Conservation (phyloP, 2,329 filamentous ascomycete genomes). For the Cladosporium sp. region DNA sequence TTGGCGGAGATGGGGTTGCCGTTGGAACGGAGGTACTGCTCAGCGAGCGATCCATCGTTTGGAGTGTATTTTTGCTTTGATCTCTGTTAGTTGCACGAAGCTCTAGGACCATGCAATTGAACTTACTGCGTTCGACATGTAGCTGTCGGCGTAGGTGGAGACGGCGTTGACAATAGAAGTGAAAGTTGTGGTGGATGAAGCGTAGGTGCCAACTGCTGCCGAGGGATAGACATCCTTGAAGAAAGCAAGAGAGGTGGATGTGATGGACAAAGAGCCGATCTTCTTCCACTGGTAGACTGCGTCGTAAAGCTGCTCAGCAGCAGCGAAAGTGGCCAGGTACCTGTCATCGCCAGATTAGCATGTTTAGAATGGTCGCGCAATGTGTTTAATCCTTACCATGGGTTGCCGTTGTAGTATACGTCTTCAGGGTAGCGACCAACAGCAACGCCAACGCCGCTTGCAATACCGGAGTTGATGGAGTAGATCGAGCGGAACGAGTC, state of each 20-base stretch:
- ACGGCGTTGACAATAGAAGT: conserved; percentile 58
- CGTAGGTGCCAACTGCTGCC: conserved; percentile 63
- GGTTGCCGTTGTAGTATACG: conserved; percentile 73
- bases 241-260: conserved; percentile 65
- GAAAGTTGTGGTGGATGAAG: conserved; percentile 43
- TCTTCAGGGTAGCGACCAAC: conserved; percentile 55
- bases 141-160: conserved; percentile 62
- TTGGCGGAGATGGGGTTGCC: conserved; percentile 60
- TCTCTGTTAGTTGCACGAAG: conserved; percentile 2
- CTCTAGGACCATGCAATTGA: too few species aligned
- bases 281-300: conserved; percentile 70
- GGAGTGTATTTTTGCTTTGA: conserved; percentile 48
- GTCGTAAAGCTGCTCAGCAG: conserved; percentile 78
- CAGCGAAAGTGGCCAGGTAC: conserved; percentile 70
- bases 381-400: conserved; percentile 54
- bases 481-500: conserved; percentile 75
- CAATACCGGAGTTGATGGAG: conserved; percentile 65
- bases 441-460: conserved; percentile 57
- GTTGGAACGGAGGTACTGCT: conserved; percentile 61
- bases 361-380: background rate
- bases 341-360: conserved; percentile 11
- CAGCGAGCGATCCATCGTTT: conserved; percentile 62
- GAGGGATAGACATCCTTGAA: conserved; percentile 66
- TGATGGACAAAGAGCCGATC: conserved; percentile 64
- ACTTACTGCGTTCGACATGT: conserved; percentile 41